A percentile compares a stretch with the other conserved stretches of the same genome.
These are phyloP conservation scores for Niveomyces coronatus DNA, from an alignment of 2,329 filamentous ascomycete genomes.

Conservation along the genomic window DNA sequence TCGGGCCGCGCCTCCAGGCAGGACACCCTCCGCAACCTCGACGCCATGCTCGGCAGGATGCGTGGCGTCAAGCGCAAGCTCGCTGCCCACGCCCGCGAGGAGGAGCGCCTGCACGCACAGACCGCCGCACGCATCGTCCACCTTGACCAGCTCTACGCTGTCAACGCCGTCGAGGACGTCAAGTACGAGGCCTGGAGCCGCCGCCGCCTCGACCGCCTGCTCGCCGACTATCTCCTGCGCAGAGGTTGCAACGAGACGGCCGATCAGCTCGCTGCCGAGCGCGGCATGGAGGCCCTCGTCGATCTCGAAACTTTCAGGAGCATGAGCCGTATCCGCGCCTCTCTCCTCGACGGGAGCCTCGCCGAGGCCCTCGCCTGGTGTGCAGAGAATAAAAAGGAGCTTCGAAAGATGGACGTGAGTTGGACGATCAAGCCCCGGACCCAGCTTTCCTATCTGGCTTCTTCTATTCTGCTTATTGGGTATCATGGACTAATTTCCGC, in stretches of 20 bases:
- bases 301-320: conserved; percentile 82
- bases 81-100: conserved; percentile 64
- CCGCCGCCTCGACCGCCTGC: conserved; percentile 65
- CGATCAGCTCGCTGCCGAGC: conserved; percentile 60
- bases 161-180: conserved; percentile 77
- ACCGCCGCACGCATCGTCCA: conserved; percentile 69
- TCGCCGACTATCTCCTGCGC: conserved; percentile 88
- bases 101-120: conserved; percentile 64
- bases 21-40: conserved; percentile 69
- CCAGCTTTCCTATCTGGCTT: no score
- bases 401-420: conserved; percentile 74
- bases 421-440: no score
- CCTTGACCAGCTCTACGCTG: conserved; percentile 67
- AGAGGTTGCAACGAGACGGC: conserved; percentile 76
- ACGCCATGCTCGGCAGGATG: conserved; percentile 77
- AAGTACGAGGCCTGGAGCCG: conserved; percentile 90
- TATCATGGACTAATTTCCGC: no score
- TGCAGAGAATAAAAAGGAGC: conserved; percentile 80
- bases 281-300: conserved; percentile 68
- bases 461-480: no score
- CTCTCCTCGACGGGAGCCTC: conserved; percentile 59
- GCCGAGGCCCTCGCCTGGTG: conserved; percentile 83
- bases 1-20: conserved; percentile 51
- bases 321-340: conserved; percentile 68
- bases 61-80: conserved; percentile 84